Evolutionary conservation across 805 yeast species (phyloP), one percentile per base, ranked within the genome.

Genomic region (Priceomyces haplophilus): DNA sequence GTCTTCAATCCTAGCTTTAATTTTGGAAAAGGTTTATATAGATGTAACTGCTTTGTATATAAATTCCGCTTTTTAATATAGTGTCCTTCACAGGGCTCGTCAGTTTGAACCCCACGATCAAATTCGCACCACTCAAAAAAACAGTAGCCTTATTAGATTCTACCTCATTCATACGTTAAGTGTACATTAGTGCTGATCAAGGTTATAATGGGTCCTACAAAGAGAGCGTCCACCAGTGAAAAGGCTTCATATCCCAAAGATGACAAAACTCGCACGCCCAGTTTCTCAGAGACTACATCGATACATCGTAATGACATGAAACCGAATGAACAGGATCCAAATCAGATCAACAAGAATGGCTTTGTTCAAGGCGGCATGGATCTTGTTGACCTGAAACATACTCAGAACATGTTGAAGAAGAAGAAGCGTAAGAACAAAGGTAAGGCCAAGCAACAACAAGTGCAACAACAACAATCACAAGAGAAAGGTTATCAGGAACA

Each of bases 351-450:
- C 11, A 4, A n/a, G 8, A n/a, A 27, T 5, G 31, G 31, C 31
- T 12, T 15, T 27, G n/a, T 12, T 11, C 31, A 4, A 27, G 31
- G 15, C n/a, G 31, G 31, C 10, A 7, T 8, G 6, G 31, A 5
- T n/a, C 15, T 10, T 15, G n/a, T 13, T 34, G 37, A 34, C 11
- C 37, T 12, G 4, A 34, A 19, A 19, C 15, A 8, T n/a, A 3
- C 38, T 24, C 18, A 17, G 5, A 29, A 11, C 17, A 34, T 24
- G 16, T 15, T 30, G 4, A 40, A 25, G 20, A 37, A 31, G 39
- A 40, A 35, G 39, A 42, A 38, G 24, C 41, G 45, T 17, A 23
- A 37, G 29, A 37, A 32, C 25, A 37, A 38, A 37, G 15, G 18
- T n/a, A 35, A 37, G 18, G 7, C n/a, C 2, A 40, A 40, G 34